Conservation (phyloP, 2,329 filamentous ascomycete genomes). For the Fusarium fracticaudum region DNA sequence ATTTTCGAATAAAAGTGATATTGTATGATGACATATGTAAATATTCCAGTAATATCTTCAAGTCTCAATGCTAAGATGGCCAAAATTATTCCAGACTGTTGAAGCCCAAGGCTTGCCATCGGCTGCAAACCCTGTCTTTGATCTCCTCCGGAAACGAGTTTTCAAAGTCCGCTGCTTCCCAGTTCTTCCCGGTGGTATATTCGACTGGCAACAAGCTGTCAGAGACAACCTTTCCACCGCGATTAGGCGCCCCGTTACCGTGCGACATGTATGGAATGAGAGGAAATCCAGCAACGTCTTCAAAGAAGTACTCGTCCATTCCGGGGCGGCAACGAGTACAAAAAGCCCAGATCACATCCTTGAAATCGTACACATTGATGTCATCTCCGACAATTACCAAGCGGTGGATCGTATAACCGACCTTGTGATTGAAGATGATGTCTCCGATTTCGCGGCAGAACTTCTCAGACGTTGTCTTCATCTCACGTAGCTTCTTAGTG, state of each 20-base stretch:
- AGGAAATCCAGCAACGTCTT: slow-evolving; percentile 54
- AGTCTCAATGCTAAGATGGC: not conserved
- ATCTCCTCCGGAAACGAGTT: slow-evolving; percentile 46
- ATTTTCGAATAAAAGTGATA: not conserved
- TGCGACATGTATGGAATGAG: slow-evolving; percentile 60
- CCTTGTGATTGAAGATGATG: slow-evolving; percentile 13
- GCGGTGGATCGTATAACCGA: slow-evolving; percentile 56
- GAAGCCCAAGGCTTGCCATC: slow-evolving; percentile 6
- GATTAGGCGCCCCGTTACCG: slow-evolving; percentile 43
- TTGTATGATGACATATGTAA: no score
- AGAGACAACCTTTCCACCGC: slow-evolving; percentile 57
- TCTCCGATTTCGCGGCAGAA: slow-evolving; percentile 21
- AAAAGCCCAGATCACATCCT: slow-evolving; percentile 61
- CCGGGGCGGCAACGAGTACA: slow-evolving; percentile 57
- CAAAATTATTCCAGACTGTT: not conserved
- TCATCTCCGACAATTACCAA: slow-evolving; percentile 58
- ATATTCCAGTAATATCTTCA: not conserved
- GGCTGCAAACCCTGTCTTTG: not conserved
- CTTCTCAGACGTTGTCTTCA: slow-evolving; percentile 7
- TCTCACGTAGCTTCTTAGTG: slow-evolving; percentile 61
- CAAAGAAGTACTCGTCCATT: slow-evolving; percentile 55
- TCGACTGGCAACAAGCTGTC: slow-evolving; percentile 55
- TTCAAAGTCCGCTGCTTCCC: slow-evolving; percentile 45
- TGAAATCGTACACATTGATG: slow-evolving; percentile 56
- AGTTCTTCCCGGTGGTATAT: slow-evolving; percentile 49